Base-by-base conservation (phyloP, 331 rosid genomes). In the Phaseolus coccineus region DNA sequence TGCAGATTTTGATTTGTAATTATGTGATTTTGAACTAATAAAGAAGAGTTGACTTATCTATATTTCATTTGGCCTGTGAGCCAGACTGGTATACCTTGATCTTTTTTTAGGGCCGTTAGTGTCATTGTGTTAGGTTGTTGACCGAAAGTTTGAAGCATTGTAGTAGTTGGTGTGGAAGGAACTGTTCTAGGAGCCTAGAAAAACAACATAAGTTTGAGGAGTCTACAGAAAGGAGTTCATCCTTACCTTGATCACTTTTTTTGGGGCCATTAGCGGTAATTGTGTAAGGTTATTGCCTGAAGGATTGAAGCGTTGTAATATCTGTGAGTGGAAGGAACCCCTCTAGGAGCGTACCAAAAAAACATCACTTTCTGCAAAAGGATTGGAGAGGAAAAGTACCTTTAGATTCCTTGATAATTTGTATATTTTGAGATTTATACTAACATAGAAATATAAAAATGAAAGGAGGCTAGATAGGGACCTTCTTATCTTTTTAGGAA, bases 1-100 rank as follows among this genome's bases (percentile, higher is more conserved):
- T 61, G 35, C 76, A 16, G 46, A 51, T 72, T 84, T 82, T 68
- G 67, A 61, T 27, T 44, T 69, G 61, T 31, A 15, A 9, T 31
- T 24, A 15, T 46, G 61, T 77, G 27, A 19, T 59, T 48, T 66
- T 67, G 66, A 35, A 53, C 19, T 42, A 53, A 73, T 46, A 14
- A 40, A 61, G 30, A 6, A 35, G 40, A 14, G n/a, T 46, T 58
- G 52, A 30, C 15, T 61, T 35, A 61, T 71, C 56, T 59, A 30
- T 71, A 30, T 50, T 58, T 48, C 30, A 25, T 70, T 47, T 79
- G 14, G 42, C 52, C 48, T 35, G 64, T 48, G 71, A 61, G 83
- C 13, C 35, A 13, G 51, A 78, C 3, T 62, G 59, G 35, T 55
- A 10, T 15, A 28, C 6, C 15, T 67, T 6, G 5, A 16, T 70